Conservation (phyloP, 805 yeast genomes). For the Wickerhamomyces silvicola region DNA sequence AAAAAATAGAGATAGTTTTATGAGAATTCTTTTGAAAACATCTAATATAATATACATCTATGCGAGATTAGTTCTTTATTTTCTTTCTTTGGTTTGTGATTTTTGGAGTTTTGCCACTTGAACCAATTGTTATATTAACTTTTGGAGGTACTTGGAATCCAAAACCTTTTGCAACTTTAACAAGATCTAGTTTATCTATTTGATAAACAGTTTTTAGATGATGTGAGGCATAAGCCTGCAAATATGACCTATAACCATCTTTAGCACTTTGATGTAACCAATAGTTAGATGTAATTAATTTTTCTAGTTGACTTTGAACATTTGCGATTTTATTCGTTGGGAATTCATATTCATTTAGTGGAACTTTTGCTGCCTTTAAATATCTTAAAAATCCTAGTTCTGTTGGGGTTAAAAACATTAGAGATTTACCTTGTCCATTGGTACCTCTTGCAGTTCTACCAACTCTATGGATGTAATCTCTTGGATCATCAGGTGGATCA, state of each 20-base stretch:
- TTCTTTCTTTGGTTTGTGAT: constrained; percentile 11
- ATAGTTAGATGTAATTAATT: constrained; percentile 84
- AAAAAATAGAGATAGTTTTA: too few relatives aligned
- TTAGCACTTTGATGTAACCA: constrained; percentile 94
- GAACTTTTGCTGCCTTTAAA: constrained; percentile 94
- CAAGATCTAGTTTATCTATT: constrained; percentile 89
- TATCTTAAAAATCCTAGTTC: constrained; percentile 94
- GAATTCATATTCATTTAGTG: constrained; percentile 94
- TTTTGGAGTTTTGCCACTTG: constrained; percentile 64
- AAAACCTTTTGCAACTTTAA: constrained; percentile 90
- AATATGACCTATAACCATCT: constrained; percentile 94
- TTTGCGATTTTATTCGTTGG: constrained; percentile 92
- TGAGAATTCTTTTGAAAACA: too few relatives aligned
- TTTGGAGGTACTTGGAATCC: constrained; percentile 96
- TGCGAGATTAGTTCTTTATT: constrained; percentile 5
- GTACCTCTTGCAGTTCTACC: constrained; percentile 98
- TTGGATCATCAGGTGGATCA: constrained; percentile 99
- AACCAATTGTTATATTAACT: constrained; percentile 93
- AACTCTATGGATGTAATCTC: constrained; percentile 97
- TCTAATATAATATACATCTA: constrained; percentile 1
- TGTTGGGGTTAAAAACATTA: constrained; percentile 91
- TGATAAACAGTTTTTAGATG: constrained; percentile 94
- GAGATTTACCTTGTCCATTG: constrained; percentile 82
- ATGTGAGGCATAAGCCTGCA: constrained; percentile 97
- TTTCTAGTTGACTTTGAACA: constrained; percentile 89